These are phyloP conservation scores for Diddensiella transvaalensis DNA, from an alignment of 805 yeast species.

Conservation along the genomic window DNA sequence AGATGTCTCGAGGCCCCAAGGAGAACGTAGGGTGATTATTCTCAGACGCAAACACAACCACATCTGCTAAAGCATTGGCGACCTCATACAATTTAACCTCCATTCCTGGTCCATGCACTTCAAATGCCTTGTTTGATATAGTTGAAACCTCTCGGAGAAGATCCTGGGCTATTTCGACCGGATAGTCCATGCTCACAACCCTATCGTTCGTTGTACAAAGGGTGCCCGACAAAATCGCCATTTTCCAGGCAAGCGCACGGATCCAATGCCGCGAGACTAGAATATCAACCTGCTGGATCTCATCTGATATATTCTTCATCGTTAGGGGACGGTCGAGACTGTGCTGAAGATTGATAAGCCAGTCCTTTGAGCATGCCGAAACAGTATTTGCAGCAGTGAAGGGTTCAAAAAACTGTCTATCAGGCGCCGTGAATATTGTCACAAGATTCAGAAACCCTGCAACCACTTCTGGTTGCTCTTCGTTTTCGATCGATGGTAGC, in stretches of 20 bases:
- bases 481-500: constrained; percentile 10
- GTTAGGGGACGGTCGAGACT: constrained; percentile 7
- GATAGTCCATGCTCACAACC: constrained; percentile 13
- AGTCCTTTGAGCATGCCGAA: constrained; percentile 5
- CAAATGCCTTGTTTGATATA: constrained; percentile 13
- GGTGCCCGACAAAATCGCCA: constrained; percentile 11
- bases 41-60: constrained; percentile 7
- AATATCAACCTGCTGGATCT: constrained; percentile 14
- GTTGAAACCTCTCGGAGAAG: constrained; percentile 8
- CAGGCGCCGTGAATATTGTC: constrained; percentile 16
- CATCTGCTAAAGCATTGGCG: constrained; percentile 13
- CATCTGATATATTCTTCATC: constrained; percentile 5
- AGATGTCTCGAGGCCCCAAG: constrained; percentile 4
- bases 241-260: constrained; percentile 17
- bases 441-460: constrained; percentile 16
- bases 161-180: constrained; percentile 14
- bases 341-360: constrained; percentile 12
- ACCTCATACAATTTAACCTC: constrained; percentile 16
- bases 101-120: constrained; percentile 19
- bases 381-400: constrained; percentile 3
- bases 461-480: constrained; percentile 6
- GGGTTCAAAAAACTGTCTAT: constrained; percentile 11
- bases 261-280: constrained; percentile 20
- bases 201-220: constrained; percentile 3
- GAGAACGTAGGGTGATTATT: neutral